These are phyloP conservation scores for Lactarius sp. DNA, from an alignment of 768 basidiomycete genomes.

Conservation along the genomic window DNA sequence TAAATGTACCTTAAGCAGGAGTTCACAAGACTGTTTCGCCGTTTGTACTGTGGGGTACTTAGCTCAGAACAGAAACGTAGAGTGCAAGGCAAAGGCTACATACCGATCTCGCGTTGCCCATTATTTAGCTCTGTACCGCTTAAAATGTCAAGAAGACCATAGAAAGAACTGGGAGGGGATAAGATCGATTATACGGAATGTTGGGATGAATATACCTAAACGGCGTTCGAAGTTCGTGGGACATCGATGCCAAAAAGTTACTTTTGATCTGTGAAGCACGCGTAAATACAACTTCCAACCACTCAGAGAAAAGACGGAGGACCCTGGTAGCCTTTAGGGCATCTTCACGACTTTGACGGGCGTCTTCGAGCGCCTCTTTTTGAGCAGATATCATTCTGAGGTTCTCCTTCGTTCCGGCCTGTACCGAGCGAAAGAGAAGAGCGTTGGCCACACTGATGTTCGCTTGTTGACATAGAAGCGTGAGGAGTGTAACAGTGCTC, in stretches of 20 bases:
- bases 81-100: not conserved
- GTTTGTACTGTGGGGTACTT: conserved; percentile 50
- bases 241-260: conserved; percentile 72
- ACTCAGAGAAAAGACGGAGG: conserved; percentile 10
- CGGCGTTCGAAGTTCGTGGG: conserved; percentile 71
- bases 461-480: conserved; percentile 66
- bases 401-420: conserved; percentile 68
- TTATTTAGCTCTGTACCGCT: conserved; percentile 65
- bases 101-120: conserved; percentile 67
- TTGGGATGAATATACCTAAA: conserved; percentile 47
- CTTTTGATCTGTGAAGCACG: conserved; percentile 55
- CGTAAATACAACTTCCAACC: not conserved
- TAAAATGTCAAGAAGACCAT: conserved; percentile 69
- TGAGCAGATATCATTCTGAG: conserved; percentile 74
- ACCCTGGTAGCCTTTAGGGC: conserved; percentile 72
- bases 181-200: not conserved
- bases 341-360: conserved; percentile 64
- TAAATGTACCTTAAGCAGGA: conserved; percentile 53
- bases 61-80: conserved; percentile 6
- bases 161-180: conserved; percentile 49
- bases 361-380: conserved; percentile 62
- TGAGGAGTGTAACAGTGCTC: conserved; percentile 56
- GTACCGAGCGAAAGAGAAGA: conserved; percentile 68
- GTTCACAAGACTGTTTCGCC: conserved; percentile 72
- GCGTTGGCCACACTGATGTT: conserved; percentile 73